Evolutionary conservation across 208 protist genomes (phyloP).

Genomic region (Entamoeba histolytica): DNA sequence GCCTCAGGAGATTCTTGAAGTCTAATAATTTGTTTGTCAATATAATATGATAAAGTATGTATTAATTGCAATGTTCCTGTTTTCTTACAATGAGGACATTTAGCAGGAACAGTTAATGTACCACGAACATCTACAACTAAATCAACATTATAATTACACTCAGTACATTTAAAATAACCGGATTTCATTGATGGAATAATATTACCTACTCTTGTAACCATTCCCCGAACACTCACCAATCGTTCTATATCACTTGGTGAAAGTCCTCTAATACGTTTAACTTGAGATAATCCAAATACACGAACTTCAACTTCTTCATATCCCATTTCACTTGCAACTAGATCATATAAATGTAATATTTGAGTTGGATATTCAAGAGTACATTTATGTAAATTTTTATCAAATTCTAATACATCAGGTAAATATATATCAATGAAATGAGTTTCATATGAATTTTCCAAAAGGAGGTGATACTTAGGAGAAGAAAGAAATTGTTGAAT

Average conservation of each 20-base stretch:
- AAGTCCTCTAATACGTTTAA: neutral
- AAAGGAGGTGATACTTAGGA: no score
- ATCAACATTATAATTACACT: neutral
- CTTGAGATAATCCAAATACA: neutral
- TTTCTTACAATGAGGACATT: neutral
- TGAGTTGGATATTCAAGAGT: neutral
- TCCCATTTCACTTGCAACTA: neutral
- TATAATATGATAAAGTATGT: neutral
- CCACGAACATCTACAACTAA: no score
- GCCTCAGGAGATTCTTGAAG: conserved; percentile 16
- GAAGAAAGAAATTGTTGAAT: no score
- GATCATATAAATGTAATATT: neutral
- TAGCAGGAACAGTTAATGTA: neutral
- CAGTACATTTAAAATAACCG: neutral
- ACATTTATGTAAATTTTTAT: neutral
- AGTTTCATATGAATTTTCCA: no score
- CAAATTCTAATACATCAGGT: neutral
- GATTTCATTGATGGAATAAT: neutral
- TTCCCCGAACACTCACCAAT: neutral
- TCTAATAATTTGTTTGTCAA: neutral
- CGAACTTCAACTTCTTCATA: neutral
- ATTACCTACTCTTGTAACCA: neutral
- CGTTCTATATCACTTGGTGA: neutral
- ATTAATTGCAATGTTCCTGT: neutral
- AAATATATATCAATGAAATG: neutral